Base-by-base conservation (phyloP, 768 basidiomycete genomes). In the Pleurotus sapidus region DNA sequence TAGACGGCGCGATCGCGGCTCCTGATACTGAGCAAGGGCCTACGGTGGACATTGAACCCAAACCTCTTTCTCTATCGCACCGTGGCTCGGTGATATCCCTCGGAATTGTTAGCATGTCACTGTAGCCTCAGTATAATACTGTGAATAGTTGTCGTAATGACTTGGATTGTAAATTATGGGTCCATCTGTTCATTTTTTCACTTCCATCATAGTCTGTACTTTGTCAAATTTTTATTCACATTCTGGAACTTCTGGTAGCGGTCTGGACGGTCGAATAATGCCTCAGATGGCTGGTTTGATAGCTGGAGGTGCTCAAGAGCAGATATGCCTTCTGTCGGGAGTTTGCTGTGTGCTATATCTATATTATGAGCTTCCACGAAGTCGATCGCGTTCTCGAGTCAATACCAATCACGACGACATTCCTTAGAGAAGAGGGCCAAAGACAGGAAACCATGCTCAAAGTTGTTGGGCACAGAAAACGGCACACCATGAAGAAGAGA, bases 1-100 rank as follows among this genome's bases (percentile, higher is more conserved):
- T 49, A 61, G 23, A 67, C 67, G 57, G 60, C 58, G 23, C 47
- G 62, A 38, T 60, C 49, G 49, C 49, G 14, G 7, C 20, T 54
- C 47, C 49, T 23, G 68, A 71, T 17, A 9, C 15, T 12, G 72
- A 70, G 49, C 63, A 59, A 25, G 65, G 65, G 23, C 61, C 66
- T 24, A 66, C 68, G 46, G 55, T 62, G 8, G 70, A 70, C 25
- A 66, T 66, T 30, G 72, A 72, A 57, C 69, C 64, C 27, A 68
- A 61, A 40, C 60, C 73, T 48, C 65, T 75, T 23, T 73, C 77
- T 6, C 70, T 79, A 40, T 82, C 83, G 11, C 76, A 74, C 55
- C 78, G 74, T 38, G 80, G 77, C 49, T 85, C 84, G 3, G 74
- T 81, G 53, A 72, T 81, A 61, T 85, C 83, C 40, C 76, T 84